Percentiles rank a stretch among this genome's conserved stretches.
Conservation (phyloP, 768 basidiomycete genomes). For the Trametes punicea region DNA sequence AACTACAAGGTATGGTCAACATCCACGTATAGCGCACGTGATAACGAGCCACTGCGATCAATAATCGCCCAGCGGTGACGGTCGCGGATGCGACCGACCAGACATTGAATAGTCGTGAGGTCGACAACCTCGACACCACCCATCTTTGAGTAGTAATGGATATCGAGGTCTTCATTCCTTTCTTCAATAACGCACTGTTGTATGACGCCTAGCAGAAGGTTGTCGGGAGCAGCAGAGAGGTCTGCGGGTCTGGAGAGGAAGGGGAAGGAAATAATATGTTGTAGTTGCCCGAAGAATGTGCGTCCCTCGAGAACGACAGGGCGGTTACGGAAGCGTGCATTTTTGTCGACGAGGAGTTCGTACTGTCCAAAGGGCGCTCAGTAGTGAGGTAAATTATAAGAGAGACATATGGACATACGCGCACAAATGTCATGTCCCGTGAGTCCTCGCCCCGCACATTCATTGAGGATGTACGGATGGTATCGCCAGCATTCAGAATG, state of each 20-base stretch:
- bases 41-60: slow-evolving; percentile 25
- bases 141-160: slow-evolving; percentile 19
- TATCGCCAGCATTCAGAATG: slow-evolving; percentile 29
- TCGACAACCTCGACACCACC: slow-evolving; percentile 22
- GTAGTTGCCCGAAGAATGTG: slow-evolving; percentile 35
- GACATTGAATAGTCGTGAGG: slow-evolving; percentile 24
- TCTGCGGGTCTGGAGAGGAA: neutral
- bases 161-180: slow-evolving; percentile 7
- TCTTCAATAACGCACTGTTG: slow-evolving; percentile 12
- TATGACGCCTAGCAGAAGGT: slow-evolving; percentile 29
- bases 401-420: neutral
- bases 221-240: neutral
- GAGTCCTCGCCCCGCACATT: neutral
- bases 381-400: neutral
- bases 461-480: slow-evolving; percentile 21
- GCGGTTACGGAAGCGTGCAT: slow-evolving; percentile 16
- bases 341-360: slow-evolving; percentile 31
- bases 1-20: too few species aligned
- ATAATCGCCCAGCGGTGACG: slow-evolving; percentile 23
- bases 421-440: neutral
- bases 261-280: slow-evolving; percentile 29
- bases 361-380: slow-evolving; percentile 26
- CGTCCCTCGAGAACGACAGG: neutral
- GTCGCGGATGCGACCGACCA: slow-evolving; percentile 26
- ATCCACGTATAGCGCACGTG: slow-evolving; percentile 4